Evolutionary conservation across 116 monocot species (phyloP), one percentile per base, ranked within the genome.

Genomic region (Trichopus zeylanicus): DNA sequence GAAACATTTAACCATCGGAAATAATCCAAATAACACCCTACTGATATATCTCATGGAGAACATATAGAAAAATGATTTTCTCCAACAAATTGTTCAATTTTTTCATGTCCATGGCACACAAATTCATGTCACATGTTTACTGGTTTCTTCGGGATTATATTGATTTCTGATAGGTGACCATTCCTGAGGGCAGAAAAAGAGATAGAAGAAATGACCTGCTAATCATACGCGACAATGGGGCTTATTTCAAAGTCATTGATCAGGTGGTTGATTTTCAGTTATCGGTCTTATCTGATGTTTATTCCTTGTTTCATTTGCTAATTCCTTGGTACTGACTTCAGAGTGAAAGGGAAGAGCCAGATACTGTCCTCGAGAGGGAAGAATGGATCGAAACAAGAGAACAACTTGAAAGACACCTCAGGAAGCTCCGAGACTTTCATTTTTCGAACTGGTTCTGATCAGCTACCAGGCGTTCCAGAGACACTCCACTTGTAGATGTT

Each of bases 391-490:
- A 89, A 52, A 68, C 89, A 16, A 82, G 93, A 42, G 49, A 72
- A 56, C 79, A 82, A 0, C 77, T 89, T 82, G 93, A 93, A 61
- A 88, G 77, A 55, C 82, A 93, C 65, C 67, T 93, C 7, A 27
- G 78, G 26, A 93, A 89, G 59, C 82, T 93, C 9, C 65, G 80
- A 5, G 82, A 93, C 39, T 93, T 88, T 57, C 66, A 46, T 28
- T 29, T 74, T 19, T 89, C 93, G 24, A 93, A 93, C 61, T 93
- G 93, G 93, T 93, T 93, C 55, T 93, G 34, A 67, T 24, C 31
- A 39, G 57, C 30, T 55, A 15, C 9, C 13, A 55, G 26, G 7
- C 42, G n/a, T 13, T 42, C 16, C 0, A 42, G n/a, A 18, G 5
- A 42, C 42, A 16, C n/a, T 1, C n/a, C n/a, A 38, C 38, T 38